These are phyloP conservation scores for Acanthamoeba lenticulata DNA, from an alignment of 208 protist species.

Conservation along the genomic window DNA sequence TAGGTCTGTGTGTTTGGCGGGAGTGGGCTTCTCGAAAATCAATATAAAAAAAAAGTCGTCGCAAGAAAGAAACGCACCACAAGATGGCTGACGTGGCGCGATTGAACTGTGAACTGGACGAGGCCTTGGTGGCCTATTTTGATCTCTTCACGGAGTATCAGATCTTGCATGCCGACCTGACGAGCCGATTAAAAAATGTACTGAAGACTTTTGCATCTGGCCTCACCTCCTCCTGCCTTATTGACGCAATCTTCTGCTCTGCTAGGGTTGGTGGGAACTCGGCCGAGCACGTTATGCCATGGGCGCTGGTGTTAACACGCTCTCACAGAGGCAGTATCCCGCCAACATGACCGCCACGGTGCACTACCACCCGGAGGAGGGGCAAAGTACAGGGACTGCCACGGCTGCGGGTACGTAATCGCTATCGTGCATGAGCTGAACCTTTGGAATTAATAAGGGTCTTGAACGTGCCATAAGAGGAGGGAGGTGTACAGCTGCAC, in stretches of 20 bases:
- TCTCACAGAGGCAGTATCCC: slow-evolving; percentile 10
- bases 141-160: slow-evolving; percentile 48
- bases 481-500: background rate
- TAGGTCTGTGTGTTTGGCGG: background rate
- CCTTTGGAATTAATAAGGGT: no score
- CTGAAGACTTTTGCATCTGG: background rate
- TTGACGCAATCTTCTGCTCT: background rate
- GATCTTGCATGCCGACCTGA: background rate
- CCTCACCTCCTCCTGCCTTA: background rate
- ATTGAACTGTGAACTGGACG: background rate
- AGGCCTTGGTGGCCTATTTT: background rate
- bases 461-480: background rate
- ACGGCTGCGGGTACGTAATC: no score
- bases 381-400: background rate
- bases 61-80: background rate
- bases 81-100: background rate
- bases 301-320: slow-evolving; percentile 20
- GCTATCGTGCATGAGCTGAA: no score
- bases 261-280: slow-evolving; percentile 55
- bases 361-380: background rate
- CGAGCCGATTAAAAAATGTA: slow-evolving; percentile 36
- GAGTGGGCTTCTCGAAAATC: background rate
- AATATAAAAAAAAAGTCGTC: background rate
- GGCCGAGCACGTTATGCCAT: slow-evolving; percentile 20
- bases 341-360: slow-evolving; percentile 34